Conservation (phyloP, 2,329 filamentous ascomycete species). For the Aspergillus sp. region DNA sequence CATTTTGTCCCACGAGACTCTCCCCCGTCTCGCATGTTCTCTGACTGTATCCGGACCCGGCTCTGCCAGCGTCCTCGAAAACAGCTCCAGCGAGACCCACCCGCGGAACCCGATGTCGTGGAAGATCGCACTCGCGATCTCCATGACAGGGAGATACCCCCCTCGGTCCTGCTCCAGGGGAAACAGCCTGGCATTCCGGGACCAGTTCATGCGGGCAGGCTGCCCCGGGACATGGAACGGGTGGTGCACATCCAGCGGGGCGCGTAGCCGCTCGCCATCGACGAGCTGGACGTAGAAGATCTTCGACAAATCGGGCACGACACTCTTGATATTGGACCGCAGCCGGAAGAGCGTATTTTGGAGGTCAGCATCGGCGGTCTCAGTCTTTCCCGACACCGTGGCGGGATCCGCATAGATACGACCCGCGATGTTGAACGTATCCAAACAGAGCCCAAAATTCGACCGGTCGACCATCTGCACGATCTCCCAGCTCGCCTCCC, state of each 20-base stretch:
- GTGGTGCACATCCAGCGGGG: constrained; percentile 52
- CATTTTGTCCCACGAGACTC: constrained; percentile 45
- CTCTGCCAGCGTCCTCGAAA: constrained; percentile 53
- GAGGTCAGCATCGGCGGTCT: constrained; percentile 50
- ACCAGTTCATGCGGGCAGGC: constrained; percentile 66
- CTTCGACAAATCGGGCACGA: constrained; percentile 51
- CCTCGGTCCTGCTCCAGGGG: constrained; percentile 55
- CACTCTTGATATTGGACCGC: constrained; percentile 26
- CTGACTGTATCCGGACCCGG: constrained; percentile 45
- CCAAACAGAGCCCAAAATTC: constrained; percentile 70
- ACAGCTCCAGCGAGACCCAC: constrained; percentile 65
- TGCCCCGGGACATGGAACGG: constrained; percentile 52
- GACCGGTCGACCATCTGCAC: constrained; percentile 55
- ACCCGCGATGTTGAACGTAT: constrained; percentile 70
- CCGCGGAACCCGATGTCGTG: constrained; percentile 53
- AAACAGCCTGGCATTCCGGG: constrained; percentile 63
- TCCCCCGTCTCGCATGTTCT: constrained; percentile 47
- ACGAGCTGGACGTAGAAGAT: constrained; percentile 72
- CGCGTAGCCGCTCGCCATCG: constrained; percentile 57
- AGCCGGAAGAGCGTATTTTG: constrained; percentile 49
- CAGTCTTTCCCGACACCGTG: constrained; percentile 42
- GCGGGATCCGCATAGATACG: constrained; percentile 63
- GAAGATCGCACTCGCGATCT: constrained; percentile 55
- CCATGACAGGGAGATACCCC: constrained; percentile 58
- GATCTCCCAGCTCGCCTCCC: constrained; percentile 65